These are phyloP conservation scores for Fusarium chaquense DNA, from an alignment of 2,329 filamentous ascomycete species.

Conservation along the genomic window DNA sequence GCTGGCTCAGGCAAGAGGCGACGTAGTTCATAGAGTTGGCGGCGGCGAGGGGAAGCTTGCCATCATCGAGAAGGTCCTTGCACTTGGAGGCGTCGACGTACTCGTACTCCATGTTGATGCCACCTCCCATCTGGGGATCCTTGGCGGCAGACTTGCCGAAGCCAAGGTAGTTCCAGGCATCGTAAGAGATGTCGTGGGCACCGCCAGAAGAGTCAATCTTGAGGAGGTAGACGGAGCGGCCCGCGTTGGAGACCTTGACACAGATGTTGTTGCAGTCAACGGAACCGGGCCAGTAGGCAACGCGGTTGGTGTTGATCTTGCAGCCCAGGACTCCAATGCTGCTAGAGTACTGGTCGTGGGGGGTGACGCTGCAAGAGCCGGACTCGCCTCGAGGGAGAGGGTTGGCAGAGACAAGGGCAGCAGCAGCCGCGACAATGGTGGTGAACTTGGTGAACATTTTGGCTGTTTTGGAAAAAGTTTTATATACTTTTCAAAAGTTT, in stretches of 20 bases:
- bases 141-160: slow-evolving; percentile 62
- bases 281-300: slow-evolving; percentile 69
- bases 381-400: slow-evolving; percentile 44
- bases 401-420: slow-evolving; percentile 48
- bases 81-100: slow-evolving; percentile 62
- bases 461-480: slow-evolving; percentile 30
- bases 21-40: slow-evolving; percentile 69
- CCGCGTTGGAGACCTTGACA: slow-evolving; percentile 63
- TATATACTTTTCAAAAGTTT: slow-evolving; percentile 29
- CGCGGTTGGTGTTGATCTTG: slow-evolving; percentile 70
- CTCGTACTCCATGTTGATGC: slow-evolving; percentile 64
- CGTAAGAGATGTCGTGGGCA: slow-evolving; percentile 70
- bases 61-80: slow-evolving; percentile 60
- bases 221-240: slow-evolving; percentile 67
- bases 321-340: slow-evolving; percentile 70
- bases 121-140: slow-evolving; percentile 62
- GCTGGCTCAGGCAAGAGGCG: slow-evolving; percentile 58
- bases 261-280: slow-evolving; percentile 69
- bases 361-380: slow-evolving; percentile 58
- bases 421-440: slow-evolving; percentile 49
- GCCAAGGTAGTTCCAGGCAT: slow-evolving; percentile 70
- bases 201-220: slow-evolving; percentile 68
- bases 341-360: slow-evolving; percentile 68
- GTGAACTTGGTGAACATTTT: slow-evolving; percentile 50
- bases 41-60: slow-evolving; percentile 66